Evolutionary conservation across 2,329 filamentous ascomycete species (phyloP).

Genomic region (Botrytis paeoniae): DNA sequence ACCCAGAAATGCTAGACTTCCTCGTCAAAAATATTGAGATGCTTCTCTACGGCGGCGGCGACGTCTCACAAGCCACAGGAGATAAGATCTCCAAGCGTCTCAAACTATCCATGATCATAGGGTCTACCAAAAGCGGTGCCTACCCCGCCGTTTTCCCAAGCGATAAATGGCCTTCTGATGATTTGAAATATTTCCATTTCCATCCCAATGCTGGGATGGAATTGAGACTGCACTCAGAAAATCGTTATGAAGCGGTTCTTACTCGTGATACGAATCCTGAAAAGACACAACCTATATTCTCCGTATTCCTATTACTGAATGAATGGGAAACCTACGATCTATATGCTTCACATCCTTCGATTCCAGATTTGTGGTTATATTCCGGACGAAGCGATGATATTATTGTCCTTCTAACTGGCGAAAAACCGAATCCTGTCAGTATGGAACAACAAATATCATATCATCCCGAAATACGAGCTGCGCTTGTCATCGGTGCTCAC

Average conservation of each 20-base stretch:
- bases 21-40: no score
- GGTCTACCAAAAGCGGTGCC: no score
- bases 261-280: background rate
- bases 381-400: constrained; percentile 42
- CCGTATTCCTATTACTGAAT: constrained; percentile 38
- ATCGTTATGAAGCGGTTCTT: constrained; percentile 32
- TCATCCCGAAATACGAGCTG: constrained; percentile 37
- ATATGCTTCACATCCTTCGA: constrained; percentile 39
- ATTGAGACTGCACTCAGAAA: background rate
- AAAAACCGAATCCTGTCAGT: constrained; percentile 43
- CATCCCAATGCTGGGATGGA: background rate
- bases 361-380: constrained; percentile 38
- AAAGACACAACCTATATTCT: constrained; percentile 35
- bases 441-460: constrained; percentile 39
- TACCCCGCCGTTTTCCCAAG: background rate
- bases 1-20: no score
- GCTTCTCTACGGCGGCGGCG: no score
- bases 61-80: no score
- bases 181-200: constrained; percentile 5
- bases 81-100: no score
- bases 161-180: background rate
- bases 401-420: constrained; percentile 43
- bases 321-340: constrained; percentile 41
- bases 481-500: constrained; percentile 38
- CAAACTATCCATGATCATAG: no score